Base-by-base conservation (phyloP, 495 filamentous ascomycete genomes). In the Podospora pseudocomata region DNA sequence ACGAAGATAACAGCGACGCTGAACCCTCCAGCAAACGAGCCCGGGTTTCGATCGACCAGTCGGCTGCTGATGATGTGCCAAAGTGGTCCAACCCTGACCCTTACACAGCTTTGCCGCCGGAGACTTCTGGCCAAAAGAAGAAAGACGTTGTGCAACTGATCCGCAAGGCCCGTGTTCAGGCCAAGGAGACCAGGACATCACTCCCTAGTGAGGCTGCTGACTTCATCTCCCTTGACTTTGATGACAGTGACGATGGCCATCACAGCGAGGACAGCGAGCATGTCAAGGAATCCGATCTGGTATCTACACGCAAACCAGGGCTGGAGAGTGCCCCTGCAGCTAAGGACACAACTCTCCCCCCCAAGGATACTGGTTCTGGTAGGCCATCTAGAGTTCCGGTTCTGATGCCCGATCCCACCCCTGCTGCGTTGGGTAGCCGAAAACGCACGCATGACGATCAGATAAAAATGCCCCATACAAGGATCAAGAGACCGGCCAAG, bases 51-150 rank as follows among this genome's bases (percentile, higher is more conserved):
- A 70, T 70, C 7, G 68, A 62, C 15, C 71, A 74, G 56, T 70
- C 77, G 9, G 66, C 77, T 11, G 78, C 83, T 28, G 83, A 82
- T 58, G 77, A 73, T 68, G 66, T 77, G 3, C 92, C 92, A 0
- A 91, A 89, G 76, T 97, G 93, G 93, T 96, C 92, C 1, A 97
- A 97, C 72, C 92, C 93, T 4, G 93, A 97, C 77, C 92, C 92
- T 0, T 97, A 97, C 78, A 95, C 91, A 3, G 89, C 83, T 3
- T 80, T 95, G 7, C 93, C 93, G 5, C 91, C 92, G 6, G 89
- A 91, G 71, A 86, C 69, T 85, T 70, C 83, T 55, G 82, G 85
- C 53, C 81, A 81, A 19, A 92, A 92, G 73, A 90, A 88, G 75
- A 88, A 90, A 70, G 92, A 96, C 67, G 88, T 96, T 32, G 91